Evolutionary conservation across 1,139 yeast genomes (phyloP).

Genomic region (Arxiozyma bovina): DNA sequence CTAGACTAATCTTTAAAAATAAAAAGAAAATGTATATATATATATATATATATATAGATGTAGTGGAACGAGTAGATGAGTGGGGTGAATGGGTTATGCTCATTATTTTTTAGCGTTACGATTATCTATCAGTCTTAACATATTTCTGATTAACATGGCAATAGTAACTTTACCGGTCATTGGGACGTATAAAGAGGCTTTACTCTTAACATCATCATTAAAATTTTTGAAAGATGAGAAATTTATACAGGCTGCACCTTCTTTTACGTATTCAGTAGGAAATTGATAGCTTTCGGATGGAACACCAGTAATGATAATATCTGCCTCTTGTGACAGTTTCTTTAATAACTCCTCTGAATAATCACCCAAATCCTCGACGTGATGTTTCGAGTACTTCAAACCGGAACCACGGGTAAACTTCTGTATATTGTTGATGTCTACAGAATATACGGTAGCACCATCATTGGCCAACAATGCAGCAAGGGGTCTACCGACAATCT

Average conservation of each 20-base stretch:
- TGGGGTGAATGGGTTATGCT: neutral
- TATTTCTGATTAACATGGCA: slow-evolving; percentile 81
- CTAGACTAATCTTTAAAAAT: neutral
- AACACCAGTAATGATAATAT: slow-evolving; percentile 92
- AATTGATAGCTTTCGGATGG: slow-evolving; percentile 77
- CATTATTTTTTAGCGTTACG: slow-evolving; percentile 19
- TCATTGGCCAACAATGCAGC: slow-evolving; percentile 95
- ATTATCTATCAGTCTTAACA: slow-evolving; percentile 71
- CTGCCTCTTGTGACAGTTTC: slow-evolving; percentile 65
- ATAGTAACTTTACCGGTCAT: slow-evolving; percentile 94
- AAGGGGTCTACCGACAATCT: slow-evolving; percentile 92
- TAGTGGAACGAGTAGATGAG: too few species aligned
- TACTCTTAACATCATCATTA: slow-evolving; percentile 64
- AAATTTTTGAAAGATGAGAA: slow-evolving; percentile 87
- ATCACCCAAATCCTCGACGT: slow-evolving; percentile 59
- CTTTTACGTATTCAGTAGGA: slow-evolving; percentile 67
- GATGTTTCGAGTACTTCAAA: slow-evolving; percentile 70
- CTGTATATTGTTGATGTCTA: slow-evolving; percentile 79
- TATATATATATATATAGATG: too few species aligned
- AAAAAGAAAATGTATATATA: too few species aligned
- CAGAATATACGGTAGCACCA: slow-evolving; percentile 93
- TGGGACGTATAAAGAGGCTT: slow-evolving; percentile 88
- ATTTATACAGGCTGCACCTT: slow-evolving; percentile 87
- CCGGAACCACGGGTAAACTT: slow-evolving; percentile 93
- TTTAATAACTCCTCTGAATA: slow-evolving; percentile 41